Base-by-base conservation (phyloP, 2,329 filamentous ascomycete species). In the Penicillium sp. region DNA sequence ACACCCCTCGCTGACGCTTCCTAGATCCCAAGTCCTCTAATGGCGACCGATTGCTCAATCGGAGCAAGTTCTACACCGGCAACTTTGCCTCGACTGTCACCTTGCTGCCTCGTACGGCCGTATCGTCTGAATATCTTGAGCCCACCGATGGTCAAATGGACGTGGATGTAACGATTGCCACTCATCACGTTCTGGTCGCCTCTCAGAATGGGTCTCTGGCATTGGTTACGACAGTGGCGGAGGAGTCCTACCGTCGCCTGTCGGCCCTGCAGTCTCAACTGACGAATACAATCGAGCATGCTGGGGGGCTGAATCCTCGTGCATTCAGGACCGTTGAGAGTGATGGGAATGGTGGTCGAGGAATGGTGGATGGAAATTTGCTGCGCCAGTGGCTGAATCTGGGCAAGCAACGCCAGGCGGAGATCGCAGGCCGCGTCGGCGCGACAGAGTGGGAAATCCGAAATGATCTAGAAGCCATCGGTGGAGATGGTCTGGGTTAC, bases 1-100 rank as follows among this genome's bases (percentile, higher is more conserved):
- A 41, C 34, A 18, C 3, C 5, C 17, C 13, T 28, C 15, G 29
- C 46, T 43, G 13, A 45, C 27, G 6, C n/a, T 29, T 16, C 10
- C 13, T 10, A 94, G 90, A 97, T 60, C 91, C 91, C 11, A 94
- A 94, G 71, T 94, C 89, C 5, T 80, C 95, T 21, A 86, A 91
- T 41, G 93, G 93, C 33, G 85, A 90, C 57, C 80, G 90, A 27
- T 79, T 98, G 16, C 78, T 98, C 6, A 87, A 91, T 65, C 83
- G 87, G 44, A 87, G 86, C 37, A 87, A 88, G 43, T 97, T 98
- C 70, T 84, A 90, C 60, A 82, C 87, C 0, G 89, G 87, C 25
- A 87, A 95, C 64, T 78, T 84, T 49, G 81, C 86, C 0, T 84
- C 86, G 1, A 79, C 78, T 25, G 84, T 89, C 53, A 81, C 84